Base-by-base conservation (phyloP, 1,284 basidiomycete species). In the Cystobasidium slooffiae region DNA sequence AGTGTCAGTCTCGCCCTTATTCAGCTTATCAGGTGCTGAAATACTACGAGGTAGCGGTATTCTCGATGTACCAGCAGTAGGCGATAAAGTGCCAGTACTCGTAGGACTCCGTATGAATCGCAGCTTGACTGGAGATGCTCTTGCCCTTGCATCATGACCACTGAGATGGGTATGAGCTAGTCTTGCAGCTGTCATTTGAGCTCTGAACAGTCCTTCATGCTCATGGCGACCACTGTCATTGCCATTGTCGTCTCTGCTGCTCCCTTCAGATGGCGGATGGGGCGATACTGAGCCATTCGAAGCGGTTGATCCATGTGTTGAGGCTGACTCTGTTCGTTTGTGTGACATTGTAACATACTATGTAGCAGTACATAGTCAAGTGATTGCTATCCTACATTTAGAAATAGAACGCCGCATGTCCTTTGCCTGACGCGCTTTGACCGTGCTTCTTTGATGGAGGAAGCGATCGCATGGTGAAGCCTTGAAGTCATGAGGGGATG, bases 41-140 rank as follows among this genome's bases (percentile, higher is more conserved):
- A 49, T 24, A 20, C 61, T 63, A 8, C 61, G 39, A 14, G 61
- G 61, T 20, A 63, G 61, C 31, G 47, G 43, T 47, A 51, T 63
- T 43, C 61, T 22, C 9, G 44, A 47, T 20, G 59, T 16, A 20
- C 37, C 59, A 18, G 59, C 14, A 16, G 59, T 31, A 39, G 16
- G 51, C 24, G 44, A n/a, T 12, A 46, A 39, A 12, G 24, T 51
- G 4, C 14, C 22, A 24, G 9, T 22, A 39, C 12, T 41, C n/a
- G 41, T 39, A 37, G 37, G 4, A 14, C 31, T 66, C 44, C 64
- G 41, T 18, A 66, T 14, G 51, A 66, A 52, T 8, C 64, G 22
- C 49, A 66, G 39, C 51, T 39, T 52, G 39, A 66, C 64, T 52
- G 64, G 64, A 22, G 64, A 66, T 52, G 51, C 64, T 53, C 64